A percentile compares a stretch with the other conserved stretches of the same genome.
These are phyloP conservation scores for Colletotrichum tabaci DNA, from an alignment of 2,329 filamentous ascomycete genomes.

Conservation along the genomic window DNA sequence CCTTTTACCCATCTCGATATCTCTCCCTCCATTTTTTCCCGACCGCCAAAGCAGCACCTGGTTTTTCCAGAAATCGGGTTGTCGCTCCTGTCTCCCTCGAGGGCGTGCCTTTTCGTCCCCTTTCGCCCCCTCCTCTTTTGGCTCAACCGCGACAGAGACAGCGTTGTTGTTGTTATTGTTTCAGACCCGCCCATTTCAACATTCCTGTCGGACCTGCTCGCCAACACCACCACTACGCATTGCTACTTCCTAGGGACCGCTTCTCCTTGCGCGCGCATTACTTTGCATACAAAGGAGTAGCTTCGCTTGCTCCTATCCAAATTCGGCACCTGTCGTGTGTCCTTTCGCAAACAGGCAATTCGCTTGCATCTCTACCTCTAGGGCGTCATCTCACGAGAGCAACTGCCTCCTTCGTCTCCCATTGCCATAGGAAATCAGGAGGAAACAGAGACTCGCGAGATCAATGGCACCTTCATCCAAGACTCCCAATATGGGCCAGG, in stretches of 20 bases:
- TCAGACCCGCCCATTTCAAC: slow-evolving; percentile 38
- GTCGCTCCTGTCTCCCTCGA: neutral
- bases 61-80: slow-evolving; percentile 1
- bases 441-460: slow-evolving; percentile 30
- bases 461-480: slow-evolving; percentile 67
- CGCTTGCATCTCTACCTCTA: slow-evolving; percentile 19
- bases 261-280: slow-evolving; percentile 35
- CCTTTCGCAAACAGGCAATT: slow-evolving; percentile 28
- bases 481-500: slow-evolving; percentile 81
- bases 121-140: neutral
- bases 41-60: slow-evolving; percentile 9
- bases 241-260: slow-evolving; percentile 9
- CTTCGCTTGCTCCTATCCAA: slow-evolving; percentile 32
- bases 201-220: slow-evolving; percentile 30
- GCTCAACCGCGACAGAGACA: neutral
- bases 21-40: slow-evolving; percentile 4
- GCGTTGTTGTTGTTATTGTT: slow-evolving; percentile 42
- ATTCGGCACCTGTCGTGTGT: slow-evolving; percentile 32
- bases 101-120: neutral
- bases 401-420: slow-evolving; percentile 10
- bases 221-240: slow-evolving; percentile 16
- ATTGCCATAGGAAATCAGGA: slow-evolving; percentile 1
- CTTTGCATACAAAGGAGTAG: slow-evolving; percentile 41
- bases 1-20: slow-evolving; percentile 36
- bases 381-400: slow-evolving; percentile 17